phyloP scores from a whole-genome alignment of 768 basidiomycete species.

The Pulveroboletus frians region DNA sequence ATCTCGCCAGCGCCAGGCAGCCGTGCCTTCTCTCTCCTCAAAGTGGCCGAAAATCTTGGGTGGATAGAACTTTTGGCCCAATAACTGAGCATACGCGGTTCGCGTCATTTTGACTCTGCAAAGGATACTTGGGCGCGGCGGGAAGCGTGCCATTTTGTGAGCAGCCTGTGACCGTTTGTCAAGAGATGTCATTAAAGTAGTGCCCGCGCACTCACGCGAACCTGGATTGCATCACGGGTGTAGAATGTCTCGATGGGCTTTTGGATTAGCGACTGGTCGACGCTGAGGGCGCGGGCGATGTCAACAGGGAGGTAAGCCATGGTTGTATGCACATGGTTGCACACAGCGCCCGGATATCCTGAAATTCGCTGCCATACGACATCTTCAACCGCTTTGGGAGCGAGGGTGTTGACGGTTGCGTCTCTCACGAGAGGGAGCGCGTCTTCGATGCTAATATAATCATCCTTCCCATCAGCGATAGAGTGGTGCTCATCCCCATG shows the following conservation, averaged over 20 bases:
- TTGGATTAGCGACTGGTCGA: conserved; percentile 68
- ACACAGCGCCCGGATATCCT: conserved; percentile 68
- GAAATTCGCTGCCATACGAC: conserved; percentile 67
- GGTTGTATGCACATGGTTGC: conserved; percentile 68
- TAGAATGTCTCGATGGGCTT: conserved; percentile 91
- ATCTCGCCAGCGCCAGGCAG: conserved; percentile 75
- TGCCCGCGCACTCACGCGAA: conserved; percentile 57
- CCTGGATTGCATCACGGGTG: conserved; percentile 85
- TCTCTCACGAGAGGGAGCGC: conserved; percentile 62
- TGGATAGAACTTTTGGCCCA: conserved; percentile 88
- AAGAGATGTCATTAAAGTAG: not conserved
- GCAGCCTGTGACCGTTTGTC: conserved; percentile 54
- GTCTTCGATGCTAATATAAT: conserved; percentile 54
- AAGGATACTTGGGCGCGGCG: conserved; percentile 61
- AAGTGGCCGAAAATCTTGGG: conserved; percentile 84
- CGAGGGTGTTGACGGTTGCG: conserved; percentile 47
- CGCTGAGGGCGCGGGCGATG: conserved; percentile 65
- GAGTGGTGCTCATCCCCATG: conserved; percentile 49
- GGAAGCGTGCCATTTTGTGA: conserved; percentile 86
- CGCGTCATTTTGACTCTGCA: conserved; percentile 74
- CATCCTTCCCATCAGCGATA: conserved; percentile 38
- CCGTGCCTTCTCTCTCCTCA: conserved; percentile 55
- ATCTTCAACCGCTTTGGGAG: conserved; percentile 56
- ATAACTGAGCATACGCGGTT: conserved; percentile 88
- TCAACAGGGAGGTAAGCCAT: conserved; percentile 77